phyloP scores from a whole-genome alignment of 305 asterid species.

The Fraxinus baroniana region DNA sequence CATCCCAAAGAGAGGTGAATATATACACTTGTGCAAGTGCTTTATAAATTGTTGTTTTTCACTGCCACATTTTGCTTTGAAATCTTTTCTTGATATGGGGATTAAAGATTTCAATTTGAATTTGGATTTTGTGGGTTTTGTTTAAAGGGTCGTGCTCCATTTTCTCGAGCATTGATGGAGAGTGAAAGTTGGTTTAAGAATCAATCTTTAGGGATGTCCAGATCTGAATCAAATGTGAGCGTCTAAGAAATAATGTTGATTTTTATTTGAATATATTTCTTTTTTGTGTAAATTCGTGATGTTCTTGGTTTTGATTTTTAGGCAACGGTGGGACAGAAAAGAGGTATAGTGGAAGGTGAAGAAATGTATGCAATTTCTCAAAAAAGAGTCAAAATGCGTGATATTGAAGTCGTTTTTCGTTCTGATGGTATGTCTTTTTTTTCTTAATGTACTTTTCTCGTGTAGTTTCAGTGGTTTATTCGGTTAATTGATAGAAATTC shows the following conservation, averaged over 20 bases:
- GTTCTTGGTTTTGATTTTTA: constrained; percentile 22
- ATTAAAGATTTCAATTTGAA: constrained; percentile 17
- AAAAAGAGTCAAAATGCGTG: constrained; percentile 51
- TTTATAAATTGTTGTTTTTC: background rate
- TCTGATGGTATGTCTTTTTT: constrained; percentile 41
- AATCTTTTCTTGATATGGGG: constrained; percentile 8
- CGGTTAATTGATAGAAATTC: background rate
- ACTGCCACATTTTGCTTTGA: constrained; percentile 1
- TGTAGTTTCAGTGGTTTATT: constrained; percentile 17
- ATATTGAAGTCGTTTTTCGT: constrained; percentile 42
- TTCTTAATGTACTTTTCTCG: background rate
- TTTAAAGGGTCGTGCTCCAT: background rate
- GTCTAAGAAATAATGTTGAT: constrained; percentile 4
- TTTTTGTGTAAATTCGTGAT: background rate
- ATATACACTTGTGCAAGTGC: constrained; percentile 4
- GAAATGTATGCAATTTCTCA: constrained; percentile 41
- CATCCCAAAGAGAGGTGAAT: background rate
- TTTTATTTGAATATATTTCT: background rate
- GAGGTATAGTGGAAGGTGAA: constrained; percentile 36
- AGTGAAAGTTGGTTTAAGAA: constrained; percentile 28
- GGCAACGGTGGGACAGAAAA: constrained; percentile 44
- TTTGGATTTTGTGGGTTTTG: constrained; percentile 19
- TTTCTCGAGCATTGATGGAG: constrained; percentile 31
- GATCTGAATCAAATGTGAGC: constrained; percentile 57
- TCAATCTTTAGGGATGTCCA: constrained; percentile 28